Percentiles rank a stretch among this genome's conserved stretches.
Conservation (phyloP, 129 eudicot species). For the Escallonia herrerae region DNA sequence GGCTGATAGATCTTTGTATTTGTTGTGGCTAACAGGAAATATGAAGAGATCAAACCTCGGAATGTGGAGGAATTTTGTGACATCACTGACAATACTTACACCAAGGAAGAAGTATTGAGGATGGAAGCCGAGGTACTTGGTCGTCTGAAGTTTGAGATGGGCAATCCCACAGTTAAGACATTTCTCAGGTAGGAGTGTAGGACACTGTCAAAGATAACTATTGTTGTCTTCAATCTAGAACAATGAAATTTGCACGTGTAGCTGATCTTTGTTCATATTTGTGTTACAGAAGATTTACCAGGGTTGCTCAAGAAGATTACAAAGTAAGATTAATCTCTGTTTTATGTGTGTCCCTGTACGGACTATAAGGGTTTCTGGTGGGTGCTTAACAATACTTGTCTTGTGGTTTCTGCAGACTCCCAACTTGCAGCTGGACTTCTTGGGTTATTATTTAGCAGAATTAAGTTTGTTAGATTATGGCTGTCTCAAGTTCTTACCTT, state of each 20-base stretch:
- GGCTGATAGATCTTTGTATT: neutral
- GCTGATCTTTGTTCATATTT: neutral
- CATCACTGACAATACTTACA: slow-evolving; percentile 73
- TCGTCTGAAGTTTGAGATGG: slow-evolving; percentile 65
- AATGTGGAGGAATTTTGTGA: slow-evolving; percentile 52
- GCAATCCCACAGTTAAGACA: slow-evolving; percentile 58
- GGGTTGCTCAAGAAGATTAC: slow-evolving; percentile 44
- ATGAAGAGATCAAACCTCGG: slow-evolving; percentile 90
- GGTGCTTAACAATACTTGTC: slow-evolving; percentile 4
- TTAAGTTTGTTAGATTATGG: slow-evolving; percentile 73
- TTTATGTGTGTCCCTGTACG: no score
- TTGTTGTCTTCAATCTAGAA: no score
- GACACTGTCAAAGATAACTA: neutral
- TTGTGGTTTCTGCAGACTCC: slow-evolving; percentile 36
- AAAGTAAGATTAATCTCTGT: slow-evolving; percentile 20
- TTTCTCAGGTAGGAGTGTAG: slow-evolving; percentile 47
- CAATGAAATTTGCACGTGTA: no score
- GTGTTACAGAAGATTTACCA: slow-evolving; percentile 38
- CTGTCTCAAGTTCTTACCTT: slow-evolving; percentile 72
- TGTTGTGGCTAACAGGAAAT: slow-evolving; percentile 39
- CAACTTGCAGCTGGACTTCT: slow-evolving; percentile 43
- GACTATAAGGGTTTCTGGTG: no score
- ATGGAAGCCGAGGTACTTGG: slow-evolving; percentile 86
- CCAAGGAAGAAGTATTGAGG: slow-evolving; percentile 59
- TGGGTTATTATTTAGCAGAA: slow-evolving; percentile 69